phyloP scores from a whole-genome alignment of 2,329 filamentous ascomycete species.

The Neospermospora avenae region DNA sequence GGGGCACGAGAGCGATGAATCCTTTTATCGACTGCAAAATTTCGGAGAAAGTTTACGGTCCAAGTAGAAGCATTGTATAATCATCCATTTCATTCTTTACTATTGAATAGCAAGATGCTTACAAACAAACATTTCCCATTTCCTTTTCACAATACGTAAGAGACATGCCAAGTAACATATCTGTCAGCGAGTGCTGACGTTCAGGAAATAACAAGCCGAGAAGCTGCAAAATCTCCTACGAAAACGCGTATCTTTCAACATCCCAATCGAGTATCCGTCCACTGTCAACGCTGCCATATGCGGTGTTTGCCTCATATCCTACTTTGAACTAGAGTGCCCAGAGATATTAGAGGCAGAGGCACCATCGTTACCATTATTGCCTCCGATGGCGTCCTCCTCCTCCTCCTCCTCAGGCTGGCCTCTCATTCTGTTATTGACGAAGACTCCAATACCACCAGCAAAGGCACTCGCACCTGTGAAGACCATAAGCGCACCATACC shows the following conservation, averaged over 20 bases:
- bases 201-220: background rate
- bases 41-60: background rate
- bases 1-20: background rate
- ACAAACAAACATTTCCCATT: background rate
- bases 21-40: background rate
- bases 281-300: background rate
- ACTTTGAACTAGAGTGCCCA: too few relatives aligned
- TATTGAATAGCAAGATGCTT: background rate
- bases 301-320: background rate
- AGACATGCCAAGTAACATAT: background rate
- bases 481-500: conserved; percentile 51
- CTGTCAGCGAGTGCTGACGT: background rate
- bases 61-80: background rate
- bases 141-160: background rate
- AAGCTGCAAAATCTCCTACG: background rate
- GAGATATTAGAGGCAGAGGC: background rate
- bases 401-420: background rate
- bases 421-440: conserved; percentile 1
- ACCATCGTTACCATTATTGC: background rate
- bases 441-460: conserved; percentile 34
- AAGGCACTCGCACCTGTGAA: conserved; percentile 53
- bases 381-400: too few relatives aligned
- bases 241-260: background rate
- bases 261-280: background rate
- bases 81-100: background rate